phyloP scores from a whole-genome alignment of 768 basidiomycete genomes.

The Lenzites betulinus region DNA sequence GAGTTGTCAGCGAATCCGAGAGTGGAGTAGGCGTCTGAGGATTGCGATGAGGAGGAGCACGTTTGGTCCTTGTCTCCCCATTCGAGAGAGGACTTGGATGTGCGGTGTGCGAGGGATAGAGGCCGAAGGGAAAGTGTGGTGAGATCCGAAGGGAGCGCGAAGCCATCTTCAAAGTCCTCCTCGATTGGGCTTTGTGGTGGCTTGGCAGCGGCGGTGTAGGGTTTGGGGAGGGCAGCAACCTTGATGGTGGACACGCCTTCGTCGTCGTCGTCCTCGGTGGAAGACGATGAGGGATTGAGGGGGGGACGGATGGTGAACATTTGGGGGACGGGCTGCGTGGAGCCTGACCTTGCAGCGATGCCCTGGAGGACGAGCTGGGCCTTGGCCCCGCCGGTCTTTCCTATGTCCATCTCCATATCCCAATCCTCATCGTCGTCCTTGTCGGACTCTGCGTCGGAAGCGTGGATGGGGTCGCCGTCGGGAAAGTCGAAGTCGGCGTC shows the following conservation, averaged over 20 bases:
- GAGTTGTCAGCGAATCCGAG: slow-evolving; percentile 58
- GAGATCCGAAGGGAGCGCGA: slow-evolving; percentile 77
- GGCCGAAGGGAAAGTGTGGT: slow-evolving; percentile 83
- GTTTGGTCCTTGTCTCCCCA: slow-evolving; percentile 87
- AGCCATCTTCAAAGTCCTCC: slow-evolving; percentile 84
- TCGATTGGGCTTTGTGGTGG: slow-evolving; percentile 50
- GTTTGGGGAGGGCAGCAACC: slow-evolving; percentile 49
- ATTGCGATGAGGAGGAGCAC: slow-evolving; percentile 53
- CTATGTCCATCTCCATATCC: slow-evolving; percentile 77
- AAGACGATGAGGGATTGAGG: slow-evolving; percentile 47
- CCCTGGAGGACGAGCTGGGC: slow-evolving; percentile 41
- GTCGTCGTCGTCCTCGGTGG: slow-evolving; percentile 67
- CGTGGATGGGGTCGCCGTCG: slow-evolving; percentile 68
- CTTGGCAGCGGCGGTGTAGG: slow-evolving; percentile 25
- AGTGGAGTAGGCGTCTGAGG: slow-evolving; percentile 84
- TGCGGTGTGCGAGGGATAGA: slow-evolving; percentile 69
- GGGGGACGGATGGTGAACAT: slow-evolving; percentile 71
- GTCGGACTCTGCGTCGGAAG: slow-evolving; percentile 59
- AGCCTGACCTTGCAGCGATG: slow-evolving; percentile 43
- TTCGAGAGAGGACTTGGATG: slow-evolving; percentile 82
- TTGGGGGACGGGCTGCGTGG: slow-evolving; percentile 38
- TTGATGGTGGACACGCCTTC: slow-evolving; percentile 88
- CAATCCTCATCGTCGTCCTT: slow-evolving; percentile 76
- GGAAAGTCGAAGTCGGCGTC: slow-evolving; percentile 88
- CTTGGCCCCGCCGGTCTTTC: slow-evolving; percentile 55